Percentiles rank a stretch among this genome's conserved stretches.
phyloP scores from a whole-genome alignment of 2,329 filamentous ascomycete genomes.

The Diplodia sapinea region DNA sequence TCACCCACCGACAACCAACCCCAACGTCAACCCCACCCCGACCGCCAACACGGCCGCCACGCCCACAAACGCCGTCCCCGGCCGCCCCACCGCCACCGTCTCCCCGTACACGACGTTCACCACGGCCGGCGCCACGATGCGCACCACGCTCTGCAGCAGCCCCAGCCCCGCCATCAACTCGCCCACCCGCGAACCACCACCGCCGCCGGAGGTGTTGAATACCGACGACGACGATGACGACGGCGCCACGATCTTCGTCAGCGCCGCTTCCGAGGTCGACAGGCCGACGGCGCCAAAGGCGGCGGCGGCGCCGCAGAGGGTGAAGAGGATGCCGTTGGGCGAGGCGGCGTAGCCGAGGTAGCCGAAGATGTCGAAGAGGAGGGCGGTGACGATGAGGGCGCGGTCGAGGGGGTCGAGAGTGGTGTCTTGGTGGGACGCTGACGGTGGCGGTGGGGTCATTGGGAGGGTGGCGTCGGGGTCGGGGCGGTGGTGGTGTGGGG shows the following conservation, averaged over 20 bases:
- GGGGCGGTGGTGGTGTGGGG: background rate
- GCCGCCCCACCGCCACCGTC: slow-evolving; percentile 26
- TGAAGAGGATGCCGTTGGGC: slow-evolving; percentile 33
- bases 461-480: background rate
- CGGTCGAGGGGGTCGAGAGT: slow-evolving; percentile 30
- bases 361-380: slow-evolving; percentile 32
- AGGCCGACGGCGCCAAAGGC: slow-evolving; percentile 34
- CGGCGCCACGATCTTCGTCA: slow-evolving; percentile 32
- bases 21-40: slow-evolving; percentile 19
- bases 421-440: background rate
- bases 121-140: slow-evolving; percentile 31
- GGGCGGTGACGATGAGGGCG: slow-evolving; percentile 28
- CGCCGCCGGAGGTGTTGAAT: background rate
- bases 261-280: slow-evolving; percentile 32
- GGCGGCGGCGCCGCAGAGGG: slow-evolving; percentile 32
- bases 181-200: slow-evolving; percentile 2
- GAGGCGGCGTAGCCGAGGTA: slow-evolving; percentile 33
- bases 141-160: slow-evolving; percentile 31
- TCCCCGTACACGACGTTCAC: slow-evolving; percentile 30
- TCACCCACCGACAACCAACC: background rate
- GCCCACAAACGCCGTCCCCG: slow-evolving; percentile 31
- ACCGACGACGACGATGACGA: background rate
- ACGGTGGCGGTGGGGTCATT: slow-evolving; percentile 5
- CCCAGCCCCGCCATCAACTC: slow-evolving; percentile 33
- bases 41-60: slow-evolving; percentile 29